Evolutionary conservation across 768 basidiomycete genomes (phyloP), one percentile per base, ranked within the genome.

Genomic region (Tubosaeta sp.): DNA sequence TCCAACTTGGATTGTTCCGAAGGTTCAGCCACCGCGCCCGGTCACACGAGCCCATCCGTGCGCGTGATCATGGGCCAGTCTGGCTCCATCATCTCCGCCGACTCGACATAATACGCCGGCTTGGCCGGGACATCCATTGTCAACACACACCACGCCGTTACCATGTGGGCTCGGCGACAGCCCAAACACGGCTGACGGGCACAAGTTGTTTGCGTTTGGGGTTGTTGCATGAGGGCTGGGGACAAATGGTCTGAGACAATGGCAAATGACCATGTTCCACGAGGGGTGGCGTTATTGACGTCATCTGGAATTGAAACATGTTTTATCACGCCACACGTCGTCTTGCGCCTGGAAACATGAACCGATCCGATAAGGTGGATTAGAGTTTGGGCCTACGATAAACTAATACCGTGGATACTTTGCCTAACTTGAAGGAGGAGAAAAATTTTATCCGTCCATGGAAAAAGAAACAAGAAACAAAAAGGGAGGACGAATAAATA

Each of bases 401-500:
- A 6, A 46, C 46, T 46, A 46, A 19, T 35, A 35, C 34, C 17
- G 46, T 26, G 22, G 22, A 46, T 35, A 46, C 13, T 34, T 33
- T 46, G 32, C 33, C 14, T 46, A n/a, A 44, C 43, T 5, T 35
- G 32, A 19, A 16, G 19, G 4, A 2, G 7, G 25, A 26, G 22
- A n/a, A 35, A 16, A 13, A 6, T 33, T 13, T 14, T 4, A 43
- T n/a, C n/a, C 4, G 46, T 46, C 34, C 34, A 11, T 26, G 22
- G 19, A 35, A 13, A 35, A 22, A 46, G 19, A 22, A 26, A 10
- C 3, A 26, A 22, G 14, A 46, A 34, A 34, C 31, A 35, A 14
- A 17, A 46, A 34, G 22, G 48, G 48, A 53, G 33, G 12, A 32
- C 29, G 46, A 61, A 59, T 60, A 48, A 50, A 63, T 63, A 65